Evolutionary conservation across 164 flowering plant genomes (phyloP), one percentile per base, ranked within the genome.

Genomic region (Dillenia turbinata): DNA sequence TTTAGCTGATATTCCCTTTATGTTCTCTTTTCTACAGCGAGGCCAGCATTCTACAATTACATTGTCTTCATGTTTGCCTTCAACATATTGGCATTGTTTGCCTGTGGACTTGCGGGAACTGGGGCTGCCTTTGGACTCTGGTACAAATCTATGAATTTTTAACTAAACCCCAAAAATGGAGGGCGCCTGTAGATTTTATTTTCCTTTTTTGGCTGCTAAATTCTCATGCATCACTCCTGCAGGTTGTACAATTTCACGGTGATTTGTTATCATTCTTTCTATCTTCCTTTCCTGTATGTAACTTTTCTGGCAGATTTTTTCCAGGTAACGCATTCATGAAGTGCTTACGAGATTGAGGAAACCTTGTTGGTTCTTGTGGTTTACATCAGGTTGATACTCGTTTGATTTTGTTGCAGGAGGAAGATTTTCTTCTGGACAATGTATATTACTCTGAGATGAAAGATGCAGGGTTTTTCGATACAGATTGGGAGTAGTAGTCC

Each of bases 291-390:
- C 55, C 64, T 90, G 1, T 90, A 93, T 54, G 60, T 75, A 2
- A 86, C 87, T 10, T 91, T 91, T 65, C 78, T 94, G 44, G 86
- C 96, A 0, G 98, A 94, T 68, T 94, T 94, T 66, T 91, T 94
- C 83, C 91, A 85, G 97, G 98, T 90, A 10, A 69, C 62, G 40
- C 40, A 33, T 33, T 33, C 40, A 33, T 33, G 6, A 33, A 33
- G 40, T 33, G 40, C 6, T 33, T 33, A 33, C 40, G 7, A 33
- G 40, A 33, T 33, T 33, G 40, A 33, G 40, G 40, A 33, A 33
- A 33, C 40, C 40, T 4, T 33, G 40, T 33, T 33, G 40, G 6
- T 33, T 33, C 40, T 33, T 47, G 6, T 57, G 47, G 10, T 26
- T 46, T 13, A 62, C 47, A 47, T 5, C 13, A 22, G 47, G 10